A percentile compares a stretch with the other conserved stretches of the same genome.
Evolutionary conservation across 306 rosid species (phyloP).

Genomic region (Glycyrrhiza uralensis): DNA sequence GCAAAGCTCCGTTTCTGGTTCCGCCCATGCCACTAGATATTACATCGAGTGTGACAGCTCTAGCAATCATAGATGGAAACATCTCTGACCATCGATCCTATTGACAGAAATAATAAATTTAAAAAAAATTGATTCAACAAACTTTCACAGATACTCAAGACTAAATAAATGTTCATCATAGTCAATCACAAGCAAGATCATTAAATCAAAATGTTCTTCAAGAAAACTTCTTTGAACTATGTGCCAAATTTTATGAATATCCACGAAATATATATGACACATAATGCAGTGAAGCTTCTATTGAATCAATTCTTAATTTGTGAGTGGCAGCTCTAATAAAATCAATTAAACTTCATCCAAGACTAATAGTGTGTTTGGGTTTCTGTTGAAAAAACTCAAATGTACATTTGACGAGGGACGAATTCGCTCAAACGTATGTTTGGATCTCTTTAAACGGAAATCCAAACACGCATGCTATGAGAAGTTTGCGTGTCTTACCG

Average conservation of each 20-base stretch:
- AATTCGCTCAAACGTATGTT: too few relatives aligned
- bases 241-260: neutral
- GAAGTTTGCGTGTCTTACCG: constrained; percentile 43
- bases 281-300: neutral
- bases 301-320: neutral
- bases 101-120: constrained; percentile 15
- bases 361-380: too few relatives aligned
- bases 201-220: neutral
- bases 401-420: too few relatives aligned
- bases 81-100: constrained; percentile 81
- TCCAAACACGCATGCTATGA: too few relatives aligned
- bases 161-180: neutral
- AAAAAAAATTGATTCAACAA: neutral
- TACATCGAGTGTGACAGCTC: constrained; percentile 50
- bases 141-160: neutral
- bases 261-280: neutral
- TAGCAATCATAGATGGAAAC: constrained; percentile 67
- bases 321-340: neutral
- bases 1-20: constrained; percentile 61
- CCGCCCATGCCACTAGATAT: constrained; percentile 56
- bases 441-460: too few relatives aligned
- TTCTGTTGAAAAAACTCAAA: too few relatives aligned
- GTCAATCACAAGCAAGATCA: neutral
- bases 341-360: neutral
- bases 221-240: neutral